Base-by-base conservation (phyloP, 257 asterid genomes). In the Nyctanthes arbortristis region DNA sequence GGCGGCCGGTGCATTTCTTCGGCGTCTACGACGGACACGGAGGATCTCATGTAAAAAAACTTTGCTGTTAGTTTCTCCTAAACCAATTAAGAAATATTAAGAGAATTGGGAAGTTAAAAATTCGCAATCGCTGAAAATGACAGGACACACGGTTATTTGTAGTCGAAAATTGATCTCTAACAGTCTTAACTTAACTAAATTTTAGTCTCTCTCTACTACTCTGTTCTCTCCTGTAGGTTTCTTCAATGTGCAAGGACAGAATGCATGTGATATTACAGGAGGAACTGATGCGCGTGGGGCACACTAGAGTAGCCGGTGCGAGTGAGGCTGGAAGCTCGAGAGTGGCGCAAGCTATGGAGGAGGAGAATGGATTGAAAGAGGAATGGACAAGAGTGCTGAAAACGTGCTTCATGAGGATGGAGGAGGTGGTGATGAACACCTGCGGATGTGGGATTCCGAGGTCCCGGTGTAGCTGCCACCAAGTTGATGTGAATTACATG, bases 21-120 rank as follows among this genome's bases (percentile, higher is more conserved):
- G 75, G 66, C 40, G 61, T 75, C 32, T 75, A 47, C 34, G 79
- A 75, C 33, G 79, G 79, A n/a, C 75, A 75, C 63, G 79, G 79
- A 45, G 67, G 74, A 20, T 22, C 61, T 52, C 74, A 68, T 29
- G 74, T 67, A 67, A 25, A 27, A 22, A 8, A 8, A 7, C 30
- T 9, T 7, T 16, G 24, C 13, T 0, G 5, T 27, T 52, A 22
- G 3, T 52, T 10, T 22, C 55, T 24, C n/a, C 31, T 52, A 52
- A 52, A 24, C 7, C 10, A 10, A 8, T n/a, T 7, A 52, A 52
- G 10, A 1, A 20, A 12, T 22, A 20, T 12, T 20, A 52, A 22
- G n/a, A 43, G 59, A 52, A n/a, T 13, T 10, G 9, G 16, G 24
- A 52, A 24, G 7, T 24, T 20, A 2, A 3, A 24, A 52, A 6